Conservation (phyloP, 495 filamentous ascomycete species). For the Amniculicola lignicola region DNA sequence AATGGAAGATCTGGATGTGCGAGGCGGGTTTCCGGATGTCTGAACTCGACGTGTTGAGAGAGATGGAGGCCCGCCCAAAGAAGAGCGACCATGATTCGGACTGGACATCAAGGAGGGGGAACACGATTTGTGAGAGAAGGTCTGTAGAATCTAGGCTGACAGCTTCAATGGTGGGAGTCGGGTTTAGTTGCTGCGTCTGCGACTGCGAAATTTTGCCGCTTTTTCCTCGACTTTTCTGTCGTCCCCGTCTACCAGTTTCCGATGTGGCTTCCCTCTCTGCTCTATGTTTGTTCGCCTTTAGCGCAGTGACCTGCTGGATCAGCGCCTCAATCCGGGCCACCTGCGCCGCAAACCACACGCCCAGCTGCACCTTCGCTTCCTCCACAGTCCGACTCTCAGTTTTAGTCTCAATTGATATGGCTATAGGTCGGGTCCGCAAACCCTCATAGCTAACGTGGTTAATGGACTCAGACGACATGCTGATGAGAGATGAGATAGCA, state of each 20-base stretch:
- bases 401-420: conserved; percentile 26
- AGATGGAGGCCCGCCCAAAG: conserved; percentile 10
- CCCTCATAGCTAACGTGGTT: conserved; percentile 21
- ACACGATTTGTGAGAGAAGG: conserved; percentile 16
- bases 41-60: conserved; percentile 11
- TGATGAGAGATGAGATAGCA: conserved; percentile 14
- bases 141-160: conserved; percentile 7
- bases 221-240: conserved; percentile 19
- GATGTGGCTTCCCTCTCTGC: conserved; percentile 4
- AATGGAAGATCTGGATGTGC: conserved; percentile 16
- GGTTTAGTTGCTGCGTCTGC: conserved; percentile 20
- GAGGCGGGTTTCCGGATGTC: conserved; percentile 18
- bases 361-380: conserved; percentile 23
- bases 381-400: conserved; percentile 26
- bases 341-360: conserved; percentile 22
- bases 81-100: conserved; percentile 23
- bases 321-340: conserved; percentile 16
- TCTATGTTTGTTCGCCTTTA: conserved; percentile 15
- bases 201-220: conserved; percentile 14
- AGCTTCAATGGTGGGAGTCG: conserved; percentile 7
- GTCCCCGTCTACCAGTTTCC: conserved; percentile 9
- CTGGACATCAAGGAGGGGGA: conserved; percentile 13
- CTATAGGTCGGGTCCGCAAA: conserved; percentile 21
- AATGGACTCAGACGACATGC: conserved; percentile 16
- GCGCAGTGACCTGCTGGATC: conserved; percentile 10